phyloP scores from a whole-genome alignment of 1,284 basidiomycete genomes.

The Entoloma clypeatum region DNA sequence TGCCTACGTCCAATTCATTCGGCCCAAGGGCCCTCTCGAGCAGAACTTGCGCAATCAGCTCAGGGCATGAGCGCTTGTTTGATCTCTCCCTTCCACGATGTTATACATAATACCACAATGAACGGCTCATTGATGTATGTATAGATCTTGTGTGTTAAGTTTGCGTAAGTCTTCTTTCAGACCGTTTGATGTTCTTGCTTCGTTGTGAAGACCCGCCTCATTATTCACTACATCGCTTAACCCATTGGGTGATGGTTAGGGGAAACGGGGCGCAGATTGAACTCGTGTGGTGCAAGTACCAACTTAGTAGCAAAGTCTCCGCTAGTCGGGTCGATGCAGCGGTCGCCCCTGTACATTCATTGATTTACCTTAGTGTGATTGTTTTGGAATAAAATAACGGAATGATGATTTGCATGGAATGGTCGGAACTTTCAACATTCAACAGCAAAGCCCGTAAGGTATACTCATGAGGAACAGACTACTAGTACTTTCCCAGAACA shows the following conservation, averaged over 20 bases:
- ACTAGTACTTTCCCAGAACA: too few relatives aligned
- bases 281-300: slow-evolving; percentile 3
- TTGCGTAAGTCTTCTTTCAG: not conserved
- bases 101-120: slow-evolving; percentile 14
- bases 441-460: too few relatives aligned
- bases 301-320: slow-evolving; percentile 1
- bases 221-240: slow-evolving; percentile 74
- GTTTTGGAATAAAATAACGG: too few relatives aligned
- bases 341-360: too few relatives aligned
- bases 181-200: slow-evolving; percentile 8
- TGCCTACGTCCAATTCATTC: slow-evolving; percentile 87
- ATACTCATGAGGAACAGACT: too few relatives aligned
- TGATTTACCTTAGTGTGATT: too few relatives aligned
- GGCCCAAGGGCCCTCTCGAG: slow-evolving; percentile 82
- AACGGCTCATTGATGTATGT: slow-evolving; percentile 1
- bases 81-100: slow-evolving; percentile 11
- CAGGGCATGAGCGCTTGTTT: slow-evolving; percentile 47
- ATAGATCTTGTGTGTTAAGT: not conserved
- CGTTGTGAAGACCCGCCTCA: slow-evolving; percentile 32
- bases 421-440: too few relatives aligned
- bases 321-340: too few relatives aligned
- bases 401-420: too few relatives aligned
- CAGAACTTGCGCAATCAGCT: slow-evolving; percentile 82
- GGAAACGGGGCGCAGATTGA: slow-evolving; percentile 75
- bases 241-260: slow-evolving; percentile 67